These are phyloP conservation scores for Aspergillus leporis DNA, from an alignment of 495 filamentous ascomycete species.

Conservation along the genomic window DNA sequence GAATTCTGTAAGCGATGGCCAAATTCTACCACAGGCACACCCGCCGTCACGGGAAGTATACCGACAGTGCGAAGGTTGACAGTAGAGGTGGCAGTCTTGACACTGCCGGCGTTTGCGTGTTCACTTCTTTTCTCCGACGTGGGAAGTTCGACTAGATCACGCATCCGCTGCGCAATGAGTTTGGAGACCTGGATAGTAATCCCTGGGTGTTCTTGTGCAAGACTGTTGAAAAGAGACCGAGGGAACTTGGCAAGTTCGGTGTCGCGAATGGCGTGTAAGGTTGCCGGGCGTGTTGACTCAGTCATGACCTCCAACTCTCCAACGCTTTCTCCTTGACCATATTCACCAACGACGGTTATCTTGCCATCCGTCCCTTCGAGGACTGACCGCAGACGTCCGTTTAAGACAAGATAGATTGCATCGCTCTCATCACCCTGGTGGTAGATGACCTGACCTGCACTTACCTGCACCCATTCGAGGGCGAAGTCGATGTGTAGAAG, in stretches of 20 bases:
- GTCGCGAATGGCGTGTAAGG: constrained; percentile 92
- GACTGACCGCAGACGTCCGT: constrained; percentile 81
- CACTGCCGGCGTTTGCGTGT: constrained; percentile 56
- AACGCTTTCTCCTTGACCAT: constrained; percentile 95
- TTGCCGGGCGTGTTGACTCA: constrained; percentile 83
- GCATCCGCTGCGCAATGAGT: constrained; percentile 94
- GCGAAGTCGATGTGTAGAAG: constrained; percentile 98
- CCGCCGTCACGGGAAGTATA: constrained; percentile 84
- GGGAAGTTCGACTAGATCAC: constrained; percentile 79
- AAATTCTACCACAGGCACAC: constrained; percentile 94
- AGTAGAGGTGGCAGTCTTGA: constrained; percentile 76
- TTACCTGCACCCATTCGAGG: constrained; percentile 95
- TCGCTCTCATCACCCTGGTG: constrained; percentile 95
- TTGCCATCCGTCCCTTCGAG: constrained; percentile 74
- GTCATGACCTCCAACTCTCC: constrained; percentile 97
- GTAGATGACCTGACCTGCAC: constrained; percentile 90
- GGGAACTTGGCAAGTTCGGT: constrained; percentile 96
- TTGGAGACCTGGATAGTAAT: constrained; percentile 99
- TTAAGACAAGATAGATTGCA: constrained; percentile 96
- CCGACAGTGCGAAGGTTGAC: constrained; percentile 92
- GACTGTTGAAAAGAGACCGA: constrained; percentile 93
- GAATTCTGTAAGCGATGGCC: constrained; percentile 86
- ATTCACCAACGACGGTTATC: constrained; percentile 90
- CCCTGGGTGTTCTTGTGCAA: constrained; percentile 93
- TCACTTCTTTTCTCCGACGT: constrained; percentile 65